Conservation (phyloP, 164 flowering plant species). For the Annona cherimola region DNA sequence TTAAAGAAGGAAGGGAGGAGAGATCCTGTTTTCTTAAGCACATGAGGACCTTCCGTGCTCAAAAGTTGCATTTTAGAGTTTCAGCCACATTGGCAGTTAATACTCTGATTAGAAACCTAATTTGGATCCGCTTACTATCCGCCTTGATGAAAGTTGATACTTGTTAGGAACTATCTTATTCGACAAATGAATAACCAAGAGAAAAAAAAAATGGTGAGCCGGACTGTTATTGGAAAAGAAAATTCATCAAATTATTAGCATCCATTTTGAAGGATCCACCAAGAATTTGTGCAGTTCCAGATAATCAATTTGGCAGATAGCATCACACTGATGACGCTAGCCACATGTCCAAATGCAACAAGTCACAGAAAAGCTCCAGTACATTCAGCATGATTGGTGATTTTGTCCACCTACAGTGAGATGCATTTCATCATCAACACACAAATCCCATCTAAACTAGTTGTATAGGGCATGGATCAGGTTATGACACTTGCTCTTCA, state of each 20-base stretch:
- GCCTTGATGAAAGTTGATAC: not conserved
- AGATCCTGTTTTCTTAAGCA: not conserved
- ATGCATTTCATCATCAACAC: no score
- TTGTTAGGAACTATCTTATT: not conserved
- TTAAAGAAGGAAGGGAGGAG: conserved; percentile 1
- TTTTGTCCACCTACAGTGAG: no score
- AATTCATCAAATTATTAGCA: not conserved
- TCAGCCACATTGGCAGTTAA: not conserved
- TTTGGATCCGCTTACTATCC: not conserved
- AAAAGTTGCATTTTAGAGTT: no score
- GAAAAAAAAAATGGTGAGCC: not conserved
- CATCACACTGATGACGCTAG: not conserved
- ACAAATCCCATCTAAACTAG: no score
- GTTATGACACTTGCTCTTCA: no score
- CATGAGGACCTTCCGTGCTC: not conserved
- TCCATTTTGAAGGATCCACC: not conserved
- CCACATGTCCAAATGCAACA: not conserved
- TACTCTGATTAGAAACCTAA: not conserved
- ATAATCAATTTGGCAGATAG: not conserved
- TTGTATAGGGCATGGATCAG: no score
- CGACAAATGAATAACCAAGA: not conserved
- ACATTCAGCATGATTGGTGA: not conserved
- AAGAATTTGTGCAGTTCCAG: not conserved
- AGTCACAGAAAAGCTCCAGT: not conserved
- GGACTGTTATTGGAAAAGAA: not conserved